Base-by-base conservation (phyloP, 2,329 filamentous ascomycete species). In the Trichoderma cornu-damae region DNA sequence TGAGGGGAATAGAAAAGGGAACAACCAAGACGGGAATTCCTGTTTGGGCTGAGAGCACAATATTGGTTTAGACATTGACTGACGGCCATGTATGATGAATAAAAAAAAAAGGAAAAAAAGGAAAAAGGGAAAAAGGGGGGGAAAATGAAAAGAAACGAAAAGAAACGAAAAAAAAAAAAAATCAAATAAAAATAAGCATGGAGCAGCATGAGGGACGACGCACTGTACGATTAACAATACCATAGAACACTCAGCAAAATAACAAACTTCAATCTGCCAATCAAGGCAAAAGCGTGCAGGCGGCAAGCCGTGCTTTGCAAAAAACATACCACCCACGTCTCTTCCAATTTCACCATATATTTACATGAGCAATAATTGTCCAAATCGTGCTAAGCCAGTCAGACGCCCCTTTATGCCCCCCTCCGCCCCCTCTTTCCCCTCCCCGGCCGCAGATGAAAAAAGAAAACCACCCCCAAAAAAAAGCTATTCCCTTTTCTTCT, bases 1-100 rank as follows among this genome's bases (percentile, higher is more conserved):
- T 77, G 66, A 59, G 11, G 3, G 20, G 42, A 3, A 14, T 2
- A 26, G 1, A 16, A 16, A 6, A 11, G n/a, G n/a, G 32, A 47
- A 4, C 32, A 28, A 12, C 6, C 1, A 22, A 3, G 5, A 38
- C 8, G 51, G 38, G 4, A 14, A 12, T 34, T 24, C 24, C 37
- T 16, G 22, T 9, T 6, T 16, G 4, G 28, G 5, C 38, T 12
- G 49, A 22, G 49, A 22, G 49, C 26, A 20, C 5, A 22, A 26
- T 16, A 46, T 28, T 47, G 24, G 22, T 42, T 11, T 58, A 20
- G 49, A 50, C 32, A 38, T 24, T 35, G 22, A n/a, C n/a, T n/a
- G 14, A 40, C 30, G 34, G 20, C 26, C 26, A 54, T 57, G 44
- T 57, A 47, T n/a, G n/a, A n/a, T n/a, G n/a, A n/a, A n/a, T n/a